Percentiles rank a stretch among this genome's conserved stretches.
These are phyloP conservation scores for Moesziomyces sp. DNA, from an alignment of 1,284 basidiomycete genomes.

Conservation along the genomic window DNA sequence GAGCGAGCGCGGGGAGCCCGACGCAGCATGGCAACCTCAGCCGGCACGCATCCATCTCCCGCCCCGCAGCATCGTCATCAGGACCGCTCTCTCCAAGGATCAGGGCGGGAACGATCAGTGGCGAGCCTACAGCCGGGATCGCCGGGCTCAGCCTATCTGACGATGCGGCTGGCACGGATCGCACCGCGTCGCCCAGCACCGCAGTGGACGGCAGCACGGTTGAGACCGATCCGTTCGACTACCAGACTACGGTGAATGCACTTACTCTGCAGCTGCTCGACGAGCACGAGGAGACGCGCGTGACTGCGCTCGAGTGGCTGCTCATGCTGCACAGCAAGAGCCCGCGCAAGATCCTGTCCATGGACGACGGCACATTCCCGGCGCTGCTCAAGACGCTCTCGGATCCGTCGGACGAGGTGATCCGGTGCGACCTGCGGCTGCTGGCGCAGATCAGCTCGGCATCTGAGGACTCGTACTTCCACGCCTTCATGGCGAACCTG, in stretches of 20 bases:
- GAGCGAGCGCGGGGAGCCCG: constrained; percentile 22
- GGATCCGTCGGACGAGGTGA: constrained; percentile 95
- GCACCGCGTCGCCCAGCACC: constrained; percentile 6
- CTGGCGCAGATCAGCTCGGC: constrained; percentile 92
- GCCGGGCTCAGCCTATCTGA: constrained; percentile 23
- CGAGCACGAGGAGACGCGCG: constrained; percentile 94
- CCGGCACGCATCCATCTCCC: constrained; percentile 19
- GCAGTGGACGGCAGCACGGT: not conserved
- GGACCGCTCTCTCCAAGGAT: constrained; percentile 22
- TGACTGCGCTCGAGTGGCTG: constrained; percentile 95
- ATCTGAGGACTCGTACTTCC: constrained; percentile 96
- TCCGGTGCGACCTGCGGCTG: constrained; percentile 93
- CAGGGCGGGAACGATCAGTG: constrained; percentile 18
- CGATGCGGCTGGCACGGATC: constrained; percentile 14
- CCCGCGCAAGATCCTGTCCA: constrained; percentile 93
- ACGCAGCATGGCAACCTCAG: constrained; percentile 15
- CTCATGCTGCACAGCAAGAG: constrained; percentile 98
- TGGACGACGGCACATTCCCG: constrained; percentile 96
- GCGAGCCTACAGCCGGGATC: constrained; percentile 15
- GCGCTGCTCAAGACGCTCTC: constrained; percentile 94
- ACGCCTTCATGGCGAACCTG: constrained; percentile 92
- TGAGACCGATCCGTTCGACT: constrained; percentile 83
- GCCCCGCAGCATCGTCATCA: constrained; percentile 2
- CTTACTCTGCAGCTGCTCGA: constrained; percentile 93
- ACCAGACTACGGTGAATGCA: constrained; percentile 88